A percentile compares a stretch with the other conserved stretches of the same genome.
Evolutionary conservation across 805 yeast genomes (phyloP).

Genomic region (Lipomyces orientalis): DNA sequence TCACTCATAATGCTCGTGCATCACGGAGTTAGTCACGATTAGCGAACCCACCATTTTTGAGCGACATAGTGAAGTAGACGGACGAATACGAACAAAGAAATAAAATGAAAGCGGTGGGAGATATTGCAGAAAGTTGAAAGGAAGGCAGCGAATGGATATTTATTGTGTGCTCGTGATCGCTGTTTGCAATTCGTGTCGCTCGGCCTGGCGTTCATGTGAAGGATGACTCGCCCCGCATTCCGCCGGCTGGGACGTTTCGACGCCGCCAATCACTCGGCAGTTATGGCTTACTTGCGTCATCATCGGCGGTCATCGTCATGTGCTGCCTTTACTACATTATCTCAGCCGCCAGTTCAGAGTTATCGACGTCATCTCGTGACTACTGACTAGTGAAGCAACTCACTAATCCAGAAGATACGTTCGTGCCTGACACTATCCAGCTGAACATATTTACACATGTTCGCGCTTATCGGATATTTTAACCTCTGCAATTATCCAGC

Average conservation of each 20-base stretch:
- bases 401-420: no score
- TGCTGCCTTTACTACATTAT: background rate
- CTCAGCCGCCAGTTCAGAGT: no score
- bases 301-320: background rate
- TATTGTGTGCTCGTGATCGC: constrained; percentile 2
- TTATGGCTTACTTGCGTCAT: no score
- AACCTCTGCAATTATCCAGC: no score
- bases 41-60: constrained; percentile 22
- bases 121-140: background rate
- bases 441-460: no score
- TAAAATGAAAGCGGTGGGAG: background rate
- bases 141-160: background rate
- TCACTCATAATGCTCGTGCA: background rate
- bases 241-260: background rate
- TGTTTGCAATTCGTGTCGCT: background rate
- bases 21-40: background rate
- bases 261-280: background rate
- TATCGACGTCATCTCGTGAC: background rate
- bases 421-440: no score
- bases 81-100: background rate
- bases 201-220: background rate
- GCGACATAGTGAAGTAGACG: constrained; percentile 13
- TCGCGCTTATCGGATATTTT: no score
- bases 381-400: no score
- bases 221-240: background rate